phyloP scores from a whole-genome alignment of 2,329 filamentous ascomycete genomes.

The Scytalidium sp. region DNA sequence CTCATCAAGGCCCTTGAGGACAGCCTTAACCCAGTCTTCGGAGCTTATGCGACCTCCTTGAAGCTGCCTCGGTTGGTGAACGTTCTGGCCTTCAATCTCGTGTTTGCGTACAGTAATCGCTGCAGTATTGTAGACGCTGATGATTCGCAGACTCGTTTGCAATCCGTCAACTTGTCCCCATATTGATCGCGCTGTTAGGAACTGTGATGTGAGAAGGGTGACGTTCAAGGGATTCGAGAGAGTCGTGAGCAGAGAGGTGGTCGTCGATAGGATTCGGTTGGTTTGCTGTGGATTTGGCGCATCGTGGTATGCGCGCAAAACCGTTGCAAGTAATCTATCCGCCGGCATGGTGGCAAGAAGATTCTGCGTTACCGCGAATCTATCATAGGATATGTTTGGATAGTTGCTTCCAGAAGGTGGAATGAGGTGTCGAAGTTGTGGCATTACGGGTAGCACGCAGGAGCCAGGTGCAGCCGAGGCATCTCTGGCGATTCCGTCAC shows the following conservation, averaged over 20 bases:
- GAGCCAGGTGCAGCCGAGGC: no score
- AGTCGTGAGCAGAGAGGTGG: conserved; percentile 52
- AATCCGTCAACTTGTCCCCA: conserved; percentile 51
- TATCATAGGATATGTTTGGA: background rate
- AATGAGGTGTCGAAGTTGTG: no score
- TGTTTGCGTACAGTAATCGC: conserved; percentile 31
- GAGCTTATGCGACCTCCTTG: conserved; percentile 52
- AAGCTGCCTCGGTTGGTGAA: conserved; percentile 33
- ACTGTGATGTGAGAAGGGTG: conserved; percentile 53
- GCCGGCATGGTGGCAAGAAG: conserved; percentile 19
- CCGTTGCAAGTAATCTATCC: conserved; percentile 28
- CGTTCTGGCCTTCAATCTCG: conserved; percentile 29
- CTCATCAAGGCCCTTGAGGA: conserved; percentile 36
- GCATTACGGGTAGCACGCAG: no score
- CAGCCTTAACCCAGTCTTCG: conserved; percentile 36
- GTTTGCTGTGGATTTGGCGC: conserved; percentile 19
- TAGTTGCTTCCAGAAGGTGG: no score
- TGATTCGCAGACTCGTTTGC: conserved; percentile 46
- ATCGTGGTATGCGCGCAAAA: conserved; percentile 28
- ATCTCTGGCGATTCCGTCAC: no score
- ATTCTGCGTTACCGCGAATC: background rate
- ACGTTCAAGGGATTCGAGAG: conserved; percentile 58
- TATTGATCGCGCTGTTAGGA: conserved; percentile 56
- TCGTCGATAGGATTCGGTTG: conserved; percentile 41
- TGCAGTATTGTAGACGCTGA: conserved; percentile 56